Evolutionary conservation across 2,329 filamentous ascomycete species (phyloP).

Genomic region (Pseudogymnoascus sp.): DNA sequence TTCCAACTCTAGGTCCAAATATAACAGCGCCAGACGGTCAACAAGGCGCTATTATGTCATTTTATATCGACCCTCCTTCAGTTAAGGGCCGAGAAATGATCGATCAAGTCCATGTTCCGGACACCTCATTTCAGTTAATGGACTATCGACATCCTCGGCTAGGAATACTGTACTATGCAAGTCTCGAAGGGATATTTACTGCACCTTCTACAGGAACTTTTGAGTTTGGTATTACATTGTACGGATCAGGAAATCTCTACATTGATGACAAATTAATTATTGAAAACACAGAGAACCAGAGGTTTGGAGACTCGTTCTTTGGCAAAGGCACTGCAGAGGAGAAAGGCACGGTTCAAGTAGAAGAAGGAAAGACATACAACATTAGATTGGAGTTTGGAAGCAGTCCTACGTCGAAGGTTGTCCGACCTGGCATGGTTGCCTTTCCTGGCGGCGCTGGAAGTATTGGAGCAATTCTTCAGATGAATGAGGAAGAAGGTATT

Average conservation of each 20-base stretch:
- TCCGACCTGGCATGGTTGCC: conserved; percentile 29
- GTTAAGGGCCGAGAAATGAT: conserved; percentile 17
- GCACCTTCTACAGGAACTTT: background rate
- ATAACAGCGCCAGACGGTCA: background rate
- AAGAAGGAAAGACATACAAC: conserved; percentile 28
- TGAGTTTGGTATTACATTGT: conserved; percentile 32
- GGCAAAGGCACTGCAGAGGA: conserved; percentile 32
- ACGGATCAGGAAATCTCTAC: conserved; percentile 31
- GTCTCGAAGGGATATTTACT: background rate
- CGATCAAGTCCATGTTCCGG: conserved; percentile 20
- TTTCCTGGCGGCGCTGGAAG: conserved; percentile 50
- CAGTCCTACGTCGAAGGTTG: background rate
- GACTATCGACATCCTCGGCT: conserved; percentile 11
- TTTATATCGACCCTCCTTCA: conserved; percentile 14
- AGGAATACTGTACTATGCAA: conserved; percentile 5
- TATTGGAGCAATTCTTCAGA: conserved; percentile 50
- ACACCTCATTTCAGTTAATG: background rate
- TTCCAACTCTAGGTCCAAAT: background rate
- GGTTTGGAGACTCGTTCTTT: conserved; percentile 34
- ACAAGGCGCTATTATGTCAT: background rate
- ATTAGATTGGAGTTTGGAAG: conserved; percentile 14
- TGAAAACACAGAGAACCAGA: conserved; percentile 29
- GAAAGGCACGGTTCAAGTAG: conserved; percentile 21
- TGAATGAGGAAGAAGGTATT: conserved; percentile 51
- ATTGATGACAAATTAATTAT: conserved; percentile 30